Base-by-base conservation (phyloP, 108 stramenopile genomes). In the Skeletonema grethae region DNA sequence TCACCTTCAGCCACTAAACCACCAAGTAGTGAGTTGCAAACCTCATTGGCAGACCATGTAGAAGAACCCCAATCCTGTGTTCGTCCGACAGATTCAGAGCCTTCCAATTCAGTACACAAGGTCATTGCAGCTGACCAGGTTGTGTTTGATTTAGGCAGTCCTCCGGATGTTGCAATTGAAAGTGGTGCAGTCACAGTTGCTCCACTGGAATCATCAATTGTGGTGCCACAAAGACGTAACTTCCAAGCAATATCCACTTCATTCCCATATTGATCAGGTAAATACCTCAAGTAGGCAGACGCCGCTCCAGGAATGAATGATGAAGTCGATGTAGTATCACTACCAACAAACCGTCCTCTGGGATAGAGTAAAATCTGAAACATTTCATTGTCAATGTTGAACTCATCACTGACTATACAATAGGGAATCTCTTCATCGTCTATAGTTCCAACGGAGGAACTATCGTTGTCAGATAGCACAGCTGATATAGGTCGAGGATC, bases 41-140 rank as follows among this genome's bases (percentile, higher is more conserved):
- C 82, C 3, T 76, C 53, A 1, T 57, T 6, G 2, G 82, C 62
- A 18, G 6, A 30, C 85, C 85, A 86, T 29, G 65, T 80, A 9
- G 68, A 67, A 3, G 73, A 75, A 1, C 85, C 85, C 85, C 85
- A 86, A 73, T 86, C 85, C 0, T 73, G 59, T 8, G 82, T 57
- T 31, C 85, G 46, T 0, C 85, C 85, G 2, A 80, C 67, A 20
- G 67, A 69, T 55, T 86, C 85, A 7, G 83, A 58, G 16, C 55
- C 67, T 63, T 86, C 85, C 11, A 66, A 7, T 24, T 76, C 69
- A 11, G 43, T 12, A 28, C 77, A 79, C 36, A 86, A 81, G 8
- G 85, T 86, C 85, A 86, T 86, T 35, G 79, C 82, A 0, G 82
- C 67, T 1, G 77, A 79, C 82, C 82, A 86, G 11, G 85, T 83